phyloP scores from a whole-genome alignment of 2,329 filamentous ascomycete species.

The Fusarium subtropicale region DNA sequence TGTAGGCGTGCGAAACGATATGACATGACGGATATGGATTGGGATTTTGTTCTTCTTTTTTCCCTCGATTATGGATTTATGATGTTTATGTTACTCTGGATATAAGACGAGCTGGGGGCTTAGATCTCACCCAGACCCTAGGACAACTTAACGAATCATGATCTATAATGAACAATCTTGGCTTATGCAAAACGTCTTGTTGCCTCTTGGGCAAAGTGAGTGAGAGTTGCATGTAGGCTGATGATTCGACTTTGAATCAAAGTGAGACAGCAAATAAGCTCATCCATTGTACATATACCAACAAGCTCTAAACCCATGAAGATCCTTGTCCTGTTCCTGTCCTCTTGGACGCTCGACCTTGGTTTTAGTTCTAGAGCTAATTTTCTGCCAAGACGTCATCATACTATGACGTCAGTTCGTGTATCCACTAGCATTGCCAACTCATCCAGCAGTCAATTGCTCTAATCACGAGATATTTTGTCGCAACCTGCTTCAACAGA shows the following conservation, averaged over 20 bases:
- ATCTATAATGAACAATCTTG: constrained; percentile 34
- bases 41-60: constrained; percentile 5
- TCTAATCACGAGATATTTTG: constrained; percentile 1
- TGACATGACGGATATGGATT: constrained; percentile 14
- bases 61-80: constrained; percentile 6
- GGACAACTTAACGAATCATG: constrained; percentile 46
- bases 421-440: background rate
- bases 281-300: background rate
- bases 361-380: constrained; percentile 13
- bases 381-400: constrained; percentile 22
- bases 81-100: constrained; percentile 9
- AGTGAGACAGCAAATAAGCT: background rate
- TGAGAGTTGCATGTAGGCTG: no score
- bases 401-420: constrained; percentile 27
- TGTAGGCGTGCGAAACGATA: constrained; percentile 13
- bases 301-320: background rate
- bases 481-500: background rate
- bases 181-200: background rate
- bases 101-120: constrained; percentile 11
- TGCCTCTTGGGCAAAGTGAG: background rate
- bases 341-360: background rate
- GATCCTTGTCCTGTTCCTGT: constrained; percentile 14
- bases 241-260: background rate
- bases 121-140: constrained; percentile 19
- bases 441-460: background rate